These are phyloP conservation scores for Hypoxylon lenormandii DNA, from an alignment of 495 filamentous ascomycete species.

Conservation along the genomic window DNA sequence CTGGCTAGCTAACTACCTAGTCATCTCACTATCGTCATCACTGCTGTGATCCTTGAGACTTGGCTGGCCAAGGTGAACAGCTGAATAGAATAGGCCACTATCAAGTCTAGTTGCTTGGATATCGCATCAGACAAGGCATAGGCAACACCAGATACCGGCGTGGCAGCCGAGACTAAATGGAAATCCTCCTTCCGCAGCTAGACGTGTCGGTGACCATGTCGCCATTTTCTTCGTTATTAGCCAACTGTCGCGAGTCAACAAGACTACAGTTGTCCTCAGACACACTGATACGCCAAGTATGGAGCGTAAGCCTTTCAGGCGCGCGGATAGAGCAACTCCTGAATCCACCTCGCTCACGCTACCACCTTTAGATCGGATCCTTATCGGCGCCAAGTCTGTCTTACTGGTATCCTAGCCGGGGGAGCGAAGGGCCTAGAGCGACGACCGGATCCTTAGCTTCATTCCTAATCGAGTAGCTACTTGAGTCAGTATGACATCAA, in stretches of 20 bases:
- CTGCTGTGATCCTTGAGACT: conserved; percentile 11
- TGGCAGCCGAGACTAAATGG: conserved; percentile 14
- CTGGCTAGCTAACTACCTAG: background rate
- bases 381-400: conserved; percentile 39
- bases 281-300: conserved; percentile 5
- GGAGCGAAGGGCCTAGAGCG: conserved; percentile 38
- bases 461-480: conserved; percentile 21
- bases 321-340: conserved; percentile 27
- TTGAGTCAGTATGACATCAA: conserved; percentile 35
- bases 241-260: conserved; percentile 15
- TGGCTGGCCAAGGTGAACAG: conserved; percentile 6
- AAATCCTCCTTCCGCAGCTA: conserved; percentile 16
- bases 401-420: conserved; percentile 9
- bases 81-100: conserved; percentile 13
- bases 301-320: conserved; percentile 17
- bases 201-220: conserved; percentile 19
- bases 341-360: conserved; percentile 10
- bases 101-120: conserved; percentile 6
- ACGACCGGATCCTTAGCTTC: conserved; percentile 26
- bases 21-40: conserved; percentile 16
- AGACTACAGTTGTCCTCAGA: conserved; percentile 2
- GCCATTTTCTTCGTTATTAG: conserved; percentile 31
- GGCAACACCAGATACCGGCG: conserved; percentile 1
- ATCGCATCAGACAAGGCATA: conserved; percentile 10
- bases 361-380: conserved; percentile 9